Percentiles rank a stretch among this genome's conserved stretches.
These are phyloP conservation scores for Plasmodium fragile DNA, from an alignment of 169 alveolate genomes.

Conservation along the genomic window DNA sequence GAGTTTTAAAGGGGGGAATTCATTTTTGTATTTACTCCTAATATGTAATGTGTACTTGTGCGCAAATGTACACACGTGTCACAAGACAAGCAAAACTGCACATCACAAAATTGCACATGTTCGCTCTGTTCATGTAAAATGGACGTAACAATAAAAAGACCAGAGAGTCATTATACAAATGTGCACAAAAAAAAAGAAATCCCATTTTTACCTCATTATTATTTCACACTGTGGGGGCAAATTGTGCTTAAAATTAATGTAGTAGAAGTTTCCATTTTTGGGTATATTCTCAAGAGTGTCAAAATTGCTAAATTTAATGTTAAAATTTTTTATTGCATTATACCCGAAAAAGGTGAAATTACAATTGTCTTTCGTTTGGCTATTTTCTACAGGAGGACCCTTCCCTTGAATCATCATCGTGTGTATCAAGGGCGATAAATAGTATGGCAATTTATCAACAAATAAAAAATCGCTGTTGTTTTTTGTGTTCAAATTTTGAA, in stretches of 20 bases:
- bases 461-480: slow-evolving; percentile 53
- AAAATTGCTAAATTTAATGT: slow-evolving; percentile 61
- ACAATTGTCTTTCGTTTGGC: slow-evolving; percentile 20
- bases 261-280: slow-evolving; percentile 68
- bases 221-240: slow-evolving; percentile 72
- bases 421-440: slow-evolving; percentile 63
- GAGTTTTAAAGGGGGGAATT: background rate
- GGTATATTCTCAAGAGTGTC: slow-evolving; percentile 24
- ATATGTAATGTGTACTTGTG: background rate
- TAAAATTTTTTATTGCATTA: slow-evolving; percentile 52
- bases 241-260: slow-evolving; percentile 46
- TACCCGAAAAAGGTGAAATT: slow-evolving; percentile 60
- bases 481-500: slow-evolving; percentile 55
- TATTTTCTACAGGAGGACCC: slow-evolving; percentile 26
- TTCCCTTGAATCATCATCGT: slow-evolving; percentile 66
- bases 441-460: slow-evolving; percentile 69
- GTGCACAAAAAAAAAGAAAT: background rate
- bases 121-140: slow-evolving; percentile 1
- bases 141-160: background rate
- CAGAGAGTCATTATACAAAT: background rate
- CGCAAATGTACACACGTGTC: background rate
- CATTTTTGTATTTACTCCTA: background rate
- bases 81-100: background rate
- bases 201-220: slow-evolving; percentile 41
- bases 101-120: background rate